Base-by-base conservation (phyloP, 129 eudicot species). In the Lactuca sativa region DNA sequence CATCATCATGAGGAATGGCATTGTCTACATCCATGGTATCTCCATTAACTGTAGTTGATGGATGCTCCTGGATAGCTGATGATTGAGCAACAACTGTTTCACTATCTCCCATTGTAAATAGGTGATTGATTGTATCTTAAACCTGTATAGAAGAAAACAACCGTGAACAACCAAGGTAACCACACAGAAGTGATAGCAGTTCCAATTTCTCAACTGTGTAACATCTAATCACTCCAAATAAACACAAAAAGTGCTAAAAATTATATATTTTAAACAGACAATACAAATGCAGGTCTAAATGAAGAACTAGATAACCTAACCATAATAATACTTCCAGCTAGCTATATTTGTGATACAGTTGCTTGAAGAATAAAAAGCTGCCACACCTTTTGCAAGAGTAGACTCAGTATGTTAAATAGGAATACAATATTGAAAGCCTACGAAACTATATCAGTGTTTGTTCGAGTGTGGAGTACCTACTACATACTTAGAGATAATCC, bases 61-160 rank as follows among this genome's bases (percentile, higher is more conserved):
- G 58, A 68, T 83, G 55, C 17, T 64, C 83, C 58, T 60, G 56
- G 12, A 64, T 75, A 36, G 82, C 52, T 43, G 91, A 67, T 66
- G 88, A n/a, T 76, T 81, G 91, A 69, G 89, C 82, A 64, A 73
- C 78, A 56, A 77, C 79, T 16, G 86, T 73, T 63, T 92, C 95
- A 61, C 86, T 85, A 48, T 89, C 95, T 31, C 85, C 90, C 95
- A 86, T 86, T 16, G 57, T 74, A 55, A 40, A 30, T 5, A 70
- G 12, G 11, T 52, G 63, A 13, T 15, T 14, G 25, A 47, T 44
- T 61, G 12, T 53, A 69, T 54, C 72, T 54, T 62, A 63, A 54
- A 54, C 71, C 81, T 77, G 53, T 32, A 76, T 16, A 32, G 7
- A 61, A 52, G 9, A 77, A 32, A 62, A 43, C 14, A 43, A 31